Evolutionary conservation across 1,139 yeast genomes (phyloP), one percentile per base, ranked within the genome.

Genomic region (Candida tetrigidarum): DNA sequence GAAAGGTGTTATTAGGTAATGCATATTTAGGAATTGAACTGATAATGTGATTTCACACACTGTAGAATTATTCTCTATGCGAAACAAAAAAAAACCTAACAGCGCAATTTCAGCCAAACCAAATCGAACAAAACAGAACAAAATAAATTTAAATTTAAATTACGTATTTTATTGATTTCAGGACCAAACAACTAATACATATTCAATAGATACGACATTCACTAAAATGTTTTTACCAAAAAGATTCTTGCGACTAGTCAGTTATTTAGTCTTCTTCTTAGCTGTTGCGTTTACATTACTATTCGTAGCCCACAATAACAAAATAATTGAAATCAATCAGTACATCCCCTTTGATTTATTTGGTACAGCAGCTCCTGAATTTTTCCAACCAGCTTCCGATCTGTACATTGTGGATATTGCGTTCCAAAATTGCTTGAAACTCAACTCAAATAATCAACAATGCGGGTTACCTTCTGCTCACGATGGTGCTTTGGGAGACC

Each of bases 371-470:
- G 60, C 71, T 4, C 76, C 77, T 1, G 54, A 64, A 11, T 73
- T 66, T 54, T 71, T 72, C 57, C 76, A 71, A 50, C 78, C 77
- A 5, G 55, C 66, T 2, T 60, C 73, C 5, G 72, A 69, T 47
- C 53, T 59, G 44, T 72, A 62, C 48, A 55, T 74, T n/a, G 55
- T 71, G 8, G 78, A 74, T 51, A 52, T 74, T 6, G 52, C 65
- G 37, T 52, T 74, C 10, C 62, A 58, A 12, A 57, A 54, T n/a
- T 74, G 79, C 51, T 56, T 55, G 42, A 59, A 55, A 33, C 41
- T 65, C 41, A 62, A 59, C 41, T 50, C 59, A 9, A 60, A 59
- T 4, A 54, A 52, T 27, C 53, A 60, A 3, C 49, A 47, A 12
- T 73, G 78, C 50, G 76, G 76, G 0, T 38, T 57, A 1, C 78